Percentiles rank a stretch among this genome's conserved stretches.
Evolutionary conservation across 345 rosid genomes (phyloP).

Genomic region (Heritiera littoralis): DNA sequence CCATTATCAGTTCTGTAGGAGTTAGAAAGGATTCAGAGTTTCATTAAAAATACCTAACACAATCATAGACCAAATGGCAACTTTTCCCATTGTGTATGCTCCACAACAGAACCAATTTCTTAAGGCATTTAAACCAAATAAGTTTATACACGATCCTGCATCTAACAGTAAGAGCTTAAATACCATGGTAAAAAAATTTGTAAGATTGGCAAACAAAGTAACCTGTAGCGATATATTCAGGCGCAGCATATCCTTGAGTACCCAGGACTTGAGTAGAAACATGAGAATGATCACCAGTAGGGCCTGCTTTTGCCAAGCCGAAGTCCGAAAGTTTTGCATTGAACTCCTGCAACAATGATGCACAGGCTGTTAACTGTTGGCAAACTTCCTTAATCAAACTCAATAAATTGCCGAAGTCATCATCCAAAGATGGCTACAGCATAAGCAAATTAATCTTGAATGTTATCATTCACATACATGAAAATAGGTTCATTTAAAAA

Average conservation of each 20-base stretch:
- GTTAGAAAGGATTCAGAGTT: background rate
- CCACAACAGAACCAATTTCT: background rate
- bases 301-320: conserved; percentile 70
- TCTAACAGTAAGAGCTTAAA: background rate
- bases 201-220: background rate
- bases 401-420: background rate
- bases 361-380: background rate
- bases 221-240: conserved; percentile 67
- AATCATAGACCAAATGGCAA: background rate
- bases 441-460: background rate
- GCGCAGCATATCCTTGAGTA: conserved; percentile 64
- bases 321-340: conserved; percentile 67
- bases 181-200: background rate
- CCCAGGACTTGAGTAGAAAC: conserved; percentile 62
- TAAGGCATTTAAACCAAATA: background rate
- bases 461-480: background rate
- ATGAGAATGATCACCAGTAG: conserved; percentile 52
- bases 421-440: background rate
- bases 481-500: background rate
- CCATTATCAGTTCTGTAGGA: background rate
- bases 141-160: background rate
- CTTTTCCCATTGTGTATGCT: too few species aligned
- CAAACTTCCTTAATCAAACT: background rate
- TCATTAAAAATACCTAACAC: background rate
- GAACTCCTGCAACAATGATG: conserved; percentile 43